Evolutionary conservation across 1,284 basidiomycete genomes (phyloP).

Genomic region (Psilocybe mexicana): DNA sequence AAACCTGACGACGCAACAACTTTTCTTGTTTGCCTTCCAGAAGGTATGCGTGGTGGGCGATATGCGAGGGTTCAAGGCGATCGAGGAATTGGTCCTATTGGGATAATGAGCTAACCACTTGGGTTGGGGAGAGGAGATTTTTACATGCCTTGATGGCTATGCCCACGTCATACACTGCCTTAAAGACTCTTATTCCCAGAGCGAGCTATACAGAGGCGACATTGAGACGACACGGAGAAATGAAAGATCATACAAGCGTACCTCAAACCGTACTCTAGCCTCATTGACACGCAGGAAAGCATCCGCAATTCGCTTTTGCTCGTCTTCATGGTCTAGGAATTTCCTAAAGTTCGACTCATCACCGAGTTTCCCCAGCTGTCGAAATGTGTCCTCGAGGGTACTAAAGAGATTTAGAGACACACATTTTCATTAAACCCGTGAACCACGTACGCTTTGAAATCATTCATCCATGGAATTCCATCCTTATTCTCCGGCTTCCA

Average conservation of each 20-base stretch:
- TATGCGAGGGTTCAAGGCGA: slow-evolving; percentile 7
- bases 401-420: too few relatives aligned
- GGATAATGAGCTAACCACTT: background rate
- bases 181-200: slow-evolving; percentile 7
- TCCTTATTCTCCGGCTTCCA: slow-evolving; percentile 11
- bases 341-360: slow-evolving; percentile 10
- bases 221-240: background rate
- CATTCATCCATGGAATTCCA: background rate
- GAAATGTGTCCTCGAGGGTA: slow-evolving; percentile 10
- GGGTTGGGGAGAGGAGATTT: too few relatives aligned
- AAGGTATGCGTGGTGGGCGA: slow-evolving; percentile 8
- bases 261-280: slow-evolving; percentile 19
- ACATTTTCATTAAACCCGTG: too few relatives aligned
- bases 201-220: slow-evolving; percentile 8
- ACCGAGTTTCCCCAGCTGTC: slow-evolving; percentile 4
- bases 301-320: slow-evolving; percentile 14
- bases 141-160: slow-evolving; percentile 2
- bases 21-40: slow-evolving; percentile 7
- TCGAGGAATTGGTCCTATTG: slow-evolving; percentile 6
- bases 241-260: slow-evolving; percentile 7
- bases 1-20: slow-evolving; percentile 9
- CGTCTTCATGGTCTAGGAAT: slow-evolving; percentile 16
- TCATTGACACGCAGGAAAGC: slow-evolving; percentile 20
- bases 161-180: slow-evolving; percentile 11
- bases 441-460: slow-evolving; percentile 8